Conservation (phyloP, 306 rosid species). For the Nissolia schottii region DNA sequence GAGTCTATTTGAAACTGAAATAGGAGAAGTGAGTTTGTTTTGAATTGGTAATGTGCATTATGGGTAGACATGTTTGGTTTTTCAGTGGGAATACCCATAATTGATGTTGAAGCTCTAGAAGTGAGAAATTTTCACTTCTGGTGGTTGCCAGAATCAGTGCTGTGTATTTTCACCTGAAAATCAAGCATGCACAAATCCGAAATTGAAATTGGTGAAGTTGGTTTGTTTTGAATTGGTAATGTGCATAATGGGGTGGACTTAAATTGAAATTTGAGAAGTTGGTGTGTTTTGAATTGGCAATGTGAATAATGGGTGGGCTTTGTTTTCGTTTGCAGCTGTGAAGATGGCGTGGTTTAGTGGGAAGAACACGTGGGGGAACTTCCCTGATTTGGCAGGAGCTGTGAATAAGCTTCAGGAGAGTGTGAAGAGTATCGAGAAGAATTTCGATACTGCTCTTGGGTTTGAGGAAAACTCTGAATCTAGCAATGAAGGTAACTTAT, state of each 20-base stretch:
- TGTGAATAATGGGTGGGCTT: not conserved
- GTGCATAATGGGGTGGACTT: not conserved
- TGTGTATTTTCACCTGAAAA: too few relatives aligned
- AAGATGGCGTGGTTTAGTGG: constrained; percentile 94
- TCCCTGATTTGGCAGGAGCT: constrained; percentile 94
- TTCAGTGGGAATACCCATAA: too few relatives aligned
- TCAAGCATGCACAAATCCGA: too few relatives aligned
- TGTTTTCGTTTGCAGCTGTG: constrained; percentile 17
- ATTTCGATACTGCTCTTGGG: constrained; percentile 91
- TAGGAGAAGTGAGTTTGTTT: not conserved
- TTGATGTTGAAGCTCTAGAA: too few relatives aligned
- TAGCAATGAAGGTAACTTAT: constrained; percentile 72
- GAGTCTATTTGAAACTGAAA: not conserved
- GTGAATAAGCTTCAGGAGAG: constrained; percentile 99
- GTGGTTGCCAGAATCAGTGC: too few relatives aligned
- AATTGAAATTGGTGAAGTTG: not conserved
- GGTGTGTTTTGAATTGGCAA: not conserved
- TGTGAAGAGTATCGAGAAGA: constrained; percentile 96
- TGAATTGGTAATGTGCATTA: not conserved
- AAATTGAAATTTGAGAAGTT: not conserved
- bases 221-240: not conserved
- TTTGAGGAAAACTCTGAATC: constrained; percentile 72
- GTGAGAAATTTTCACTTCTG: too few relatives aligned
- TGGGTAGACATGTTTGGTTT: not conserved
- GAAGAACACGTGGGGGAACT: constrained; percentile 75